Evolutionary conservation across 345 rosid species (phyloP), one percentile per base, ranked within the genome.

Genomic region (Corchorus capsularis): DNA sequence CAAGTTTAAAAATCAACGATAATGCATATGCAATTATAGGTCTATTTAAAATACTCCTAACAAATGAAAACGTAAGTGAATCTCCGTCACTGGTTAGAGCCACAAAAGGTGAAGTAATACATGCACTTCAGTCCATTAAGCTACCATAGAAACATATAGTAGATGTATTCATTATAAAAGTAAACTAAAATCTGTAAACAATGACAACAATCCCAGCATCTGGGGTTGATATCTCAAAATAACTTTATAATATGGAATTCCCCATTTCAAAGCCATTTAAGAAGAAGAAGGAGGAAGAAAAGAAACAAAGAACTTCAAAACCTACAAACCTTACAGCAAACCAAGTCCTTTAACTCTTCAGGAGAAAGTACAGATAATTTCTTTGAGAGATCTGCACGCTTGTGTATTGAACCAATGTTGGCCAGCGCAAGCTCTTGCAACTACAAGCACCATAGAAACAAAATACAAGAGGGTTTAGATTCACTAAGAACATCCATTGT

Each of bases 301-400:
- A 12, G n/a, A 72, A 59, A 22, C 10, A 74, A 66, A 73, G 47
- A 65, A 79, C 22, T 41, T 55, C 52, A 52, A 67, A 75, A 64
- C 56, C 63, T 12, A 81, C 87, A 71, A 82, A 93, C 99, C 98
- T 96, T 96, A 77, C 82, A 71, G 83, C 99, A 96, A 82, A 93
- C 99, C 82, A 96, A 82, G 84, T 96, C 94, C 82, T 86, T 89
- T 49, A 96, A 86, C 81, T 96, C 99, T 72, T 91, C 88, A 27
- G 83, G 88, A 75, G 94, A 78, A 69, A 96, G 94, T 56, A 79
- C 90, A 14, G 96, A 88, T 87, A 96, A 81, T 81, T 89, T 92
- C 88, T 88, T 96, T 53, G 96, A 86, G 55, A 96, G 97, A 87
- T 96, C 99, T 69, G 83, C 86, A 59, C 95, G 91, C 87, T 93